phyloP scores from a whole-genome alignment of 306 rosid genomes.

The Castanea mollissima region DNA sequence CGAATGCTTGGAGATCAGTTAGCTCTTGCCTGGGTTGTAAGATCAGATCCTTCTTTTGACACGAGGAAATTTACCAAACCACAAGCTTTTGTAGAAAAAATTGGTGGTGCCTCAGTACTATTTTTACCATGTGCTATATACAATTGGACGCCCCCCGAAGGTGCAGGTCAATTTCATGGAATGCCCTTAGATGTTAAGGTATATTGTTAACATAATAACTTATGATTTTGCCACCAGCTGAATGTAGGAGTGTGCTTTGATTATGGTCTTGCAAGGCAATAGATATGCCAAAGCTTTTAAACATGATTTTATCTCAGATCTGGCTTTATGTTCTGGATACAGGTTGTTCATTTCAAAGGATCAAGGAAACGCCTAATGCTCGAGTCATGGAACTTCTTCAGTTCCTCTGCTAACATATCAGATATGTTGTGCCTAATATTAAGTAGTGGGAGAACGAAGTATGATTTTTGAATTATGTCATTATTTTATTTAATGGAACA shows the following conservation, averaged over 20 bases:
- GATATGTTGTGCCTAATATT: conserved; percentile 87
- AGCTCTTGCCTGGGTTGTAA: conserved; percentile 93
- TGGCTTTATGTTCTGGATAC: conserved; percentile 14
- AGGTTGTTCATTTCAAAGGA: conserved; percentile 98
- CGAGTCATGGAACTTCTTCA: conserved; percentile 82
- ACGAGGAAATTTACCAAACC: conserved; percentile 53
- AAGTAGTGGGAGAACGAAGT: conserved; percentile 83
- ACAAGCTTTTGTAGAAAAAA: conserved; percentile 55
- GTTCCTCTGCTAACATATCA: conserved; percentile 44
- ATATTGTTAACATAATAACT: background rate
- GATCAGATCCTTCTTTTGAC: conserved; percentile 68
- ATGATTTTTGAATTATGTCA: conserved; percentile 59
- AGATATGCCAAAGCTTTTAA: background rate
- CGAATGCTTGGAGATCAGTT: conserved; percentile 97
- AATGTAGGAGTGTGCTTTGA: background rate
- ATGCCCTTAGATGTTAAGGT: conserved; percentile 95
- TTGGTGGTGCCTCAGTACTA: conserved; percentile 57
- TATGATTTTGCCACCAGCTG: conserved; percentile 1
- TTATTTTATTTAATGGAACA: background rate
- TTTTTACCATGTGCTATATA: conserved; percentile 76
- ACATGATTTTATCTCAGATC: background rate
- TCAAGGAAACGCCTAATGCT: conserved; percentile 97
- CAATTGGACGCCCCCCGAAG: conserved; percentile 99
- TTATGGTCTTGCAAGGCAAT: too few species aligned
- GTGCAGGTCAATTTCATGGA: conserved; percentile 97